phyloP scores from a whole-genome alignment of 306 rosid species.

The Dicorynia guianensis region DNA sequence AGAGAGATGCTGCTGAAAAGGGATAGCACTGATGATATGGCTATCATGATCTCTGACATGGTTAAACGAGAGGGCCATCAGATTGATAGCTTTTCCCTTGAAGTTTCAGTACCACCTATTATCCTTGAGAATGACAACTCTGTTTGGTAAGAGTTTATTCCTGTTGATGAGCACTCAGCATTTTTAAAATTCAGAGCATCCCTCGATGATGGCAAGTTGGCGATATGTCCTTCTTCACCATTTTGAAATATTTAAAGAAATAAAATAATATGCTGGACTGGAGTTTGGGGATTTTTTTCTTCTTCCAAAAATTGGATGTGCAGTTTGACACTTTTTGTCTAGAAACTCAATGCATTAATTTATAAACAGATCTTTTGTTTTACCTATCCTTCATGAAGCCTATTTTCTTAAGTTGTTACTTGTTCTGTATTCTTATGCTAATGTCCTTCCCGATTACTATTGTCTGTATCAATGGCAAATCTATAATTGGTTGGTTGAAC shows the following conservation, averaged over 20 bases:
- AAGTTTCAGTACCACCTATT: slow-evolving; percentile 73
- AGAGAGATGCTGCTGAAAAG: slow-evolving; percentile 34
- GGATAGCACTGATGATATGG: slow-evolving; percentile 53
- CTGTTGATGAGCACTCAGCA: not conserved
- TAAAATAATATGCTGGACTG: not conserved
- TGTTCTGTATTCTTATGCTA: not conserved
- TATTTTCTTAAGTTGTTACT: not conserved
- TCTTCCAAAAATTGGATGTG: slow-evolving; percentile 1
- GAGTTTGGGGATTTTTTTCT: not conserved
- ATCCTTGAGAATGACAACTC: slow-evolving; percentile 59
- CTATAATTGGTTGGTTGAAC: slow-evolving; percentile 14
- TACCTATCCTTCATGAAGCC: not conserved
- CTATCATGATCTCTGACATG: slow-evolving; percentile 58
- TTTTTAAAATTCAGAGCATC: not conserved
- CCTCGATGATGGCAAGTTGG: not conserved
- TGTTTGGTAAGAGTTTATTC: slow-evolving; percentile 53
- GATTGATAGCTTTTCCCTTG: slow-evolving; percentile 69
- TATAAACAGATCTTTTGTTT: not conserved
- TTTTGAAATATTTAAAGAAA: not conserved
- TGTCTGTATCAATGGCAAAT: not conserved
- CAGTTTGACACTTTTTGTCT: not conserved
- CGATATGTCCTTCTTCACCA: not conserved
- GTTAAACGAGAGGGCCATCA: slow-evolving; percentile 62
- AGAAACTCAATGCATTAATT: not conserved
- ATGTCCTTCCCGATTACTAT: not conserved